Evolutionary conservation across 2,329 filamentous ascomycete genomes (phyloP).

Genomic region (Aspergillus costaricaensis): DNA sequence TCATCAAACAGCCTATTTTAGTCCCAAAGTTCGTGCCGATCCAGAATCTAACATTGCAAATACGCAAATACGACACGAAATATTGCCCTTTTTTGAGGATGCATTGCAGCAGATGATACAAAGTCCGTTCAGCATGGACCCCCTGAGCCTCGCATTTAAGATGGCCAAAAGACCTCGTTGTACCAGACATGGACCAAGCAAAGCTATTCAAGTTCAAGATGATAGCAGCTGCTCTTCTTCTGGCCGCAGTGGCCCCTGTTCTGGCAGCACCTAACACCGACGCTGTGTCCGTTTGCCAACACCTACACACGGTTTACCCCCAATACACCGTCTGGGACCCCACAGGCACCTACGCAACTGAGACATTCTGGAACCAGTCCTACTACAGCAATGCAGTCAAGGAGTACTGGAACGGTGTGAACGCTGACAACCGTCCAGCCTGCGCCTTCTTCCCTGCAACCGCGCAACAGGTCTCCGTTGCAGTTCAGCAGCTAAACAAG

Average conservation of each 20-base stretch:
- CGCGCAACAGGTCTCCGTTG: constrained; percentile 11
- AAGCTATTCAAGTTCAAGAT: not conserved
- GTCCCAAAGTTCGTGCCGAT: not conserved
- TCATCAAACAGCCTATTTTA: not conserved
- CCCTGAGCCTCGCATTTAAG: not conserved
- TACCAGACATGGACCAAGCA: not conserved
- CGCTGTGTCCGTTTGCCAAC: constrained; percentile 1
- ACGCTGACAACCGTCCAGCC: constrained; percentile 12
- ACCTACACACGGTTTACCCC: not conserved
- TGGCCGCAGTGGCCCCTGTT: not conserved
- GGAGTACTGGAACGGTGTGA: constrained; percentile 17
- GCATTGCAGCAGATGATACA: not conserved
- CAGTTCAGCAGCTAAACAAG: constrained; percentile 12
- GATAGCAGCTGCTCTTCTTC: not conserved
- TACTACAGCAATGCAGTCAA: constrained; percentile 5
- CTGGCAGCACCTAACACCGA: constrained; percentile 1
- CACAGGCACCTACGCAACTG: not conserved
- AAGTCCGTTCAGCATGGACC: too few relatives aligned
- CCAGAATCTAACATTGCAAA: not conserved
- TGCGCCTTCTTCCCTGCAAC: constrained; percentile 17
- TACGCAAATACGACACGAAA: not conserved
- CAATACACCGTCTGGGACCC: constrained; percentile 8
- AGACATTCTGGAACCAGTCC: constrained; percentile 7
- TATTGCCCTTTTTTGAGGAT: not conserved
- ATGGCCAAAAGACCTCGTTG: not conserved